These are phyloP conservation scores for Ogataea pignaliae DNA, from an alignment of 805 yeast species.

Conservation along the genomic window DNA sequence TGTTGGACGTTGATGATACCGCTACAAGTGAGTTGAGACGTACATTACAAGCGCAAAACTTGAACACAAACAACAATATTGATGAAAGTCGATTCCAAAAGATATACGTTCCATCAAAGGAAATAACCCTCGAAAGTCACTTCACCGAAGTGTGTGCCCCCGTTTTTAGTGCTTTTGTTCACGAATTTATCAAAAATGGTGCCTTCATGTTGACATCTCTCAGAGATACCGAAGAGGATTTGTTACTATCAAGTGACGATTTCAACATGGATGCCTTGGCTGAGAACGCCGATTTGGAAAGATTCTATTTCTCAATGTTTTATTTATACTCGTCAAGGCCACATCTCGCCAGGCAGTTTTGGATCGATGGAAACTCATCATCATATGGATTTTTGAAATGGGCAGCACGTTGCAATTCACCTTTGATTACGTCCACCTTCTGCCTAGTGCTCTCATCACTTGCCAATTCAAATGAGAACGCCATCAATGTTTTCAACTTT, in stretches of 20 bases:
- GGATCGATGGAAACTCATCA: slow-evolving; percentile 64
- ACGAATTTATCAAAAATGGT: slow-evolving; percentile 53
- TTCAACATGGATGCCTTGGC: slow-evolving; percentile 59
- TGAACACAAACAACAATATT: slow-evolving; percentile 23
- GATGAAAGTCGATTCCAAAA: slow-evolving; percentile 26
- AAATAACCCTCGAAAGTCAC: slow-evolving; percentile 21
- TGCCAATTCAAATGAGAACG: slow-evolving; percentile 53
- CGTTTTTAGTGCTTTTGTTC: slow-evolving; percentile 47
- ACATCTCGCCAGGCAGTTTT: slow-evolving; percentile 52
- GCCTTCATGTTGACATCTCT: slow-evolving; percentile 64
- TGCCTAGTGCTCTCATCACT: slow-evolving; percentile 75
- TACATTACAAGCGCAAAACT: slow-evolving; percentile 21
- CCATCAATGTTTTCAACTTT: slow-evolving; percentile 48
- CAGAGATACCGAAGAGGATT: slow-evolving; percentile 73
- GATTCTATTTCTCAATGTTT: slow-evolving; percentile 74
- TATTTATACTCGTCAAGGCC: slow-evolving; percentile 64
- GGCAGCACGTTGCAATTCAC: slow-evolving; percentile 77
- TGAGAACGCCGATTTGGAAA: slow-evolving; percentile 78
- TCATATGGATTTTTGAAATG: slow-evolving; percentile 80
- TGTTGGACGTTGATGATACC: slow-evolving; percentile 45
- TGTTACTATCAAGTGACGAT: slow-evolving; percentile 51
- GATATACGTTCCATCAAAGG: slow-evolving; percentile 21
- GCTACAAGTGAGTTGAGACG: slow-evolving; percentile 35
- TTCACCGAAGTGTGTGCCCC: slow-evolving; percentile 35
- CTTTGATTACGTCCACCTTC: slow-evolving; percentile 77